Base-by-base conservation (phyloP, 2,329 filamentous ascomycete species). In the Lojkania enalia region DNA sequence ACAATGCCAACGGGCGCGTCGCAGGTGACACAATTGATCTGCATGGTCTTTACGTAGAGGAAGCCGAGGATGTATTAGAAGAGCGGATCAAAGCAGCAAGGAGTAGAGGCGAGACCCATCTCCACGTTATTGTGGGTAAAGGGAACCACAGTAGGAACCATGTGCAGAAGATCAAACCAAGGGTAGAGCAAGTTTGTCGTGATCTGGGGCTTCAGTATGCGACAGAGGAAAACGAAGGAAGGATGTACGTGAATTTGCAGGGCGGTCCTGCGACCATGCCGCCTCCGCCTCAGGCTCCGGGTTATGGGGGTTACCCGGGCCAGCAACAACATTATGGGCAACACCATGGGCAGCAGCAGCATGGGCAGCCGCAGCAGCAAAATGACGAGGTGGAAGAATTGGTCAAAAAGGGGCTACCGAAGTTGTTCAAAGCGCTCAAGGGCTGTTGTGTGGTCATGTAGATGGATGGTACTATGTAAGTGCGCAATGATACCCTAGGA, bases 71-170 rank as follows among this genome's bases (percentile, higher is more conserved):
- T 53, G 94, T 96, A 45, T 76, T 97, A 16, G 88, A 92, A 73
- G 79, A 88, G 71, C 81, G 94, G 55, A 95, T 99, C 63, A 82
- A 83, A 55, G 85, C 88, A 56, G 90, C 90, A 46, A 82, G 83
- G 66, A 70, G 79, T 41, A 79, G 82, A 25, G 88, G 88, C 0
- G 86, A 95, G 74, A 82, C 77, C 15, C 89, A 96, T 73, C 75
- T 99, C 44, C 90, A 96, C 73, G 91, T 95, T 30, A 96, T 99
- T 62, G 92, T 97, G 20, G 94, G 94, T 63, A 95, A 92, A 72
- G 94, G 94, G 2, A 94, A 95, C 69, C 94, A 99, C 74, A 89
- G 84, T 39, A 76, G 74, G 7, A 81, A 85, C 54, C 87, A 94
- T 61, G 79, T 97, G 18, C 90, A 96, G 71, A 96, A 94, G 77